Percentiles rank a stretch among this genome's conserved stretches.
Evolutionary conservation across 2,329 filamentous ascomycete species (phyloP).

Genomic region (Venturia aucupariae): DNA sequence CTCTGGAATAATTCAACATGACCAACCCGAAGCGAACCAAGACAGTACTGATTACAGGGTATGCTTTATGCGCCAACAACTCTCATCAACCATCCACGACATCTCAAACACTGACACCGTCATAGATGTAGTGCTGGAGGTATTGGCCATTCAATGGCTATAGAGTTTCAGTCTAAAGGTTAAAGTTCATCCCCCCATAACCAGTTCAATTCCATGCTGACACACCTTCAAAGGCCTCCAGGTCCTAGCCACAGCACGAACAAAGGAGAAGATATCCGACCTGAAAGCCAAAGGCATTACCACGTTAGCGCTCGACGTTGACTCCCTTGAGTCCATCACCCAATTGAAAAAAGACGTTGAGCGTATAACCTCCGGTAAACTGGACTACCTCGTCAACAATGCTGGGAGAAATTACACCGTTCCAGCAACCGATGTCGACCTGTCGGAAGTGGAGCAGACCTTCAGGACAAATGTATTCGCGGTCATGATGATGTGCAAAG

Average conservation of each 20-base stretch:
- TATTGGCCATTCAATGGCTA: conserved; percentile 50
- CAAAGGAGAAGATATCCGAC: conserved; percentile 39
- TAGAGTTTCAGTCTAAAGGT: conserved; percentile 44
- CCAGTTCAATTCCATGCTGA: not conserved
- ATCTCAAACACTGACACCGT: conserved; percentile 6
- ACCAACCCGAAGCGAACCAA: conserved; percentile 15
- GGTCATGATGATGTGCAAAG: conserved; percentile 49
- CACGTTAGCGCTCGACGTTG: conserved; percentile 46
- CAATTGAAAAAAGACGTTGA: conserved; percentile 39
- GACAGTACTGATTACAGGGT: conserved; percentile 31
- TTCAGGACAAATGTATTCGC: conserved; percentile 49
- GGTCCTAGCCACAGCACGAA: conserved; percentile 50
- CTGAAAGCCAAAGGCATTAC: conserved; percentile 43
- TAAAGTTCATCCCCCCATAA: not conserved
- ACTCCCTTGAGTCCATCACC: conserved; percentile 39
- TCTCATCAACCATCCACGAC: not conserved
- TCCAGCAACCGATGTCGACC: conserved; percentile 46
- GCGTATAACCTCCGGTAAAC: conserved; percentile 36
- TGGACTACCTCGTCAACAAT: conserved; percentile 53
- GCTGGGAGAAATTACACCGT: conserved; percentile 49
- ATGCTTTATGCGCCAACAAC: conserved; percentile 15
- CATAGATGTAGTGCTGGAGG: conserved; percentile 43
- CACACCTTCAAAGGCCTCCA: conserved; percentile 34
- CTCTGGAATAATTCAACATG: conserved; percentile 4
- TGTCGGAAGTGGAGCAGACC: conserved; percentile 36